Evolutionary conservation across 116 monocot species (phyloP).

Genomic region (Dioscorea cayenensis): DNA sequence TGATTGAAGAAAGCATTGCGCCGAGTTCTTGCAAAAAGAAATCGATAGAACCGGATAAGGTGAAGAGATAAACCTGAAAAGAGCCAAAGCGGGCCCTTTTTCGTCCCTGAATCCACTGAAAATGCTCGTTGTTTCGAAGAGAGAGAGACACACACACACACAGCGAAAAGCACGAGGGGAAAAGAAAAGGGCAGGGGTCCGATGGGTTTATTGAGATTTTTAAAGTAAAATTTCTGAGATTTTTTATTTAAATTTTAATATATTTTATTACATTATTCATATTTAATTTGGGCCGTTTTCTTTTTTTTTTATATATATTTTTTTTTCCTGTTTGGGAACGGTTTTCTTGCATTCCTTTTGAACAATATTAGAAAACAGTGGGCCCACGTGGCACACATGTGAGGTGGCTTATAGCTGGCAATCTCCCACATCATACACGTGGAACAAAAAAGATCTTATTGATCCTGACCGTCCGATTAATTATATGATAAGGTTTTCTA

Average conservation of each 20-base stretch:
- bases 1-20: not conserved
- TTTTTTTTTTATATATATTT: not conserved
- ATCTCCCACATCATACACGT: not conserved
- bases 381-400: not conserved
- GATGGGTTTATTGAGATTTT: not conserved
- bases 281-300: not conserved
- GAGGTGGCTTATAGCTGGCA: not conserved
- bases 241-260: not conserved
- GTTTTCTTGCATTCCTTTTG: not conserved
- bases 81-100: not conserved
- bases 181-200: not conserved
- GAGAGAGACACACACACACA: not conserved
- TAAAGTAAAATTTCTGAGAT: not conserved
- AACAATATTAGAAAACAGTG: not conserved
- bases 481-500: too few relatives aligned
- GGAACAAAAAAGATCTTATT: not conserved
- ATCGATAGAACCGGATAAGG: not conserved
- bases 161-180: not conserved
- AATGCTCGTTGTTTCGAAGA: not conserved
- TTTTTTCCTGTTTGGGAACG: constrained; percentile 1
- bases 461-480: not conserved
- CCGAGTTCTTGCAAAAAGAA: not conserved
- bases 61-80: not conserved
- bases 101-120: not conserved
- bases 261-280: too few relatives aligned